These are phyloP conservation scores for Fusarium cicatricum DNA, from an alignment of 2,329 filamentous ascomycete genomes.

Conservation along the genomic window DNA sequence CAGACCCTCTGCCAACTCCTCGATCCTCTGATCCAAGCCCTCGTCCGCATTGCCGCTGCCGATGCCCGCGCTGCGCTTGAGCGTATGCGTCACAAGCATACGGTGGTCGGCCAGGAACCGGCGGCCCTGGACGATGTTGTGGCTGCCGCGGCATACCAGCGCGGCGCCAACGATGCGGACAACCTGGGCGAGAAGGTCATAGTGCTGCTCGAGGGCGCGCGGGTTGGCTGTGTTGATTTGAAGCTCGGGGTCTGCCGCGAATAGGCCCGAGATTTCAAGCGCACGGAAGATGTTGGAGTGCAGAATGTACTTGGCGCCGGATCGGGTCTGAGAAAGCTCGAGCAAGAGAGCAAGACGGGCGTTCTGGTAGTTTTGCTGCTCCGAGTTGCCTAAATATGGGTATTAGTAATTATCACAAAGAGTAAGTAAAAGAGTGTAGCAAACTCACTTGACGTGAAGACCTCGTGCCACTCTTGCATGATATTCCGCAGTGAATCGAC, in stretches of 20 bases:
- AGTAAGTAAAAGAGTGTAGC: neutral
- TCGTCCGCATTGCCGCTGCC: conserved; percentile 56
- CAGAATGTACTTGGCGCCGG: conserved; percentile 87
- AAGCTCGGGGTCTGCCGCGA: conserved; percentile 89
- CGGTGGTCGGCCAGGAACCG: conserved; percentile 85
- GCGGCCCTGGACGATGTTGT: conserved; percentile 82
- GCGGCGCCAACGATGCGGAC: conserved; percentile 84
- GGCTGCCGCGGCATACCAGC: conserved; percentile 80
- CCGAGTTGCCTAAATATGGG: conserved; percentile 46
- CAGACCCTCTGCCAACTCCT: conserved; percentile 84
- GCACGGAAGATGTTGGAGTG: conserved; percentile 88
- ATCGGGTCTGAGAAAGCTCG: conserved; percentile 81
- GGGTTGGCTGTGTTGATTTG: conserved; percentile 78
- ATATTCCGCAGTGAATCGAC: conserved; percentile 87
- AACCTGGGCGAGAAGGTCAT: conserved; percentile 80
- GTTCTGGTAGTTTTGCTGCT: conserved; percentile 64
- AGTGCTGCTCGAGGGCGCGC: conserved; percentile 80
- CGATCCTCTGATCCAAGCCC: conserved; percentile 67
- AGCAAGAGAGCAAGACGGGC: conserved; percentile 84
- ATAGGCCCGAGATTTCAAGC: conserved; percentile 83
- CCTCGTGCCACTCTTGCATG: conserved; percentile 73
- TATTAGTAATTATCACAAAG: conserved; percentile 20
- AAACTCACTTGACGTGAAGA: conserved; percentile 61
- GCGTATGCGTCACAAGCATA: conserved; percentile 83
- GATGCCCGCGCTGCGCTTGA: conserved; percentile 88